Evolutionary conservation across 1,284 basidiomycete genomes (phyloP).

Genomic region (Pseudozyma sp.): DNA sequence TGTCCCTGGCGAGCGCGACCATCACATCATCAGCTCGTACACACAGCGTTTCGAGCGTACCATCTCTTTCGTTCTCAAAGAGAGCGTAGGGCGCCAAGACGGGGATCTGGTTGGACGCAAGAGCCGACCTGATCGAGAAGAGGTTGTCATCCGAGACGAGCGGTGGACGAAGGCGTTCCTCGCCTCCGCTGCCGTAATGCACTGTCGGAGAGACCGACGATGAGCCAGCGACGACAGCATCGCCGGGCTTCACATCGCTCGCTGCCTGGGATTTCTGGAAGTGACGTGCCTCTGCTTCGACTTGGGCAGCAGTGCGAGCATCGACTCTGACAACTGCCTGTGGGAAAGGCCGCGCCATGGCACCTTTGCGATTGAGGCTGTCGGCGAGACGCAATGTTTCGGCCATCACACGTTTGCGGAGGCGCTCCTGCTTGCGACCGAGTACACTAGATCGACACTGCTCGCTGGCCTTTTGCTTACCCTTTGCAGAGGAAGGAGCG

Average conservation of each 20-base stretch:
- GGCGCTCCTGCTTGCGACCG: constrained; percentile 49
- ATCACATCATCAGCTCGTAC: constrained; percentile 91
- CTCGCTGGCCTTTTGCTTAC: constrained; percentile 17
- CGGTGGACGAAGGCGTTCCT: constrained; percentile 50
- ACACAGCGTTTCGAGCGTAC: constrained; percentile 78
- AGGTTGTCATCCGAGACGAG: constrained; percentile 79
- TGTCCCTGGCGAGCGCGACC: constrained; percentile 85
- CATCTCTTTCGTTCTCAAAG: constrained; percentile 76
- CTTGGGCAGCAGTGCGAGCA: constrained; percentile 28
- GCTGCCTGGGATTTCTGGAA: constrained; percentile 20
- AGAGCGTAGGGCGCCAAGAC: constrained; percentile 94
- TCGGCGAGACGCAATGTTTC: constrained; percentile 75
- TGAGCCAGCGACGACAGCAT: constrained; percentile 22
- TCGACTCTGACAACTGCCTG: constrained; percentile 60
- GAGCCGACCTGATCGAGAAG: constrained; percentile 83
- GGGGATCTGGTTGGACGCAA: constrained; percentile 92
- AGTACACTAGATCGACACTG: constrained; percentile 18
- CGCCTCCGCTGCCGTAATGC: constrained; percentile 32
- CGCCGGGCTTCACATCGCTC: constrained; percentile 5
- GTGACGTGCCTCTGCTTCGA: constrained; percentile 31
- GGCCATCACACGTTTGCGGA: constrained; percentile 81
- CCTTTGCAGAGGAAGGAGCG: constrained; percentile 20
- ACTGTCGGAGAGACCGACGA: constrained; percentile 24
- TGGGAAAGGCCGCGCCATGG: constrained; percentile 82
- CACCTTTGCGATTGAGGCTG: constrained; percentile 84